phyloP scores from a whole-genome alignment of 2,329 filamentous ascomycete species.

The Colletotrichum cereale region DNA sequence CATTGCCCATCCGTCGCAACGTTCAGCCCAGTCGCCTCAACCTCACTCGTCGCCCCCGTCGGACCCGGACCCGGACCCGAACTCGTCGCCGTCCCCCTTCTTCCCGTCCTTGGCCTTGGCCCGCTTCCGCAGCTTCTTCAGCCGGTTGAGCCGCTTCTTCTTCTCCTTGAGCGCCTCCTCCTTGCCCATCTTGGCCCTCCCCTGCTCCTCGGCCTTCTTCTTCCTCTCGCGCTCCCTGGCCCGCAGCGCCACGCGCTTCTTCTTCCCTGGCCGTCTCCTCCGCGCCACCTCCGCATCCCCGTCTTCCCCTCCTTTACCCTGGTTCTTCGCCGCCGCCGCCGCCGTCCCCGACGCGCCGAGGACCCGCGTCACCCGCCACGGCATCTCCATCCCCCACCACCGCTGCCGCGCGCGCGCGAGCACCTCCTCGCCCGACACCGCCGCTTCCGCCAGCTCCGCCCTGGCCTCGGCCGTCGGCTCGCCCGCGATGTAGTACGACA shows the following conservation, averaged over 20 bases:
- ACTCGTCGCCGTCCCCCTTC: conserved; percentile 41
- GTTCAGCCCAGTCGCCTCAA: not conserved
- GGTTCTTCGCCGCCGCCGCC: not conserved
- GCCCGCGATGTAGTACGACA: conserved; percentile 62
- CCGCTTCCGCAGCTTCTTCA: conserved; percentile 70
- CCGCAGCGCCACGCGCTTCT: conserved; percentile 65
- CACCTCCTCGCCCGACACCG: conserved; percentile 67
- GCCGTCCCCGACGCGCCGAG: conserved; percentile 31
- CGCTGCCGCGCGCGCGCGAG: conserved; percentile 56
- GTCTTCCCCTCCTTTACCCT: conserved; percentile 34
- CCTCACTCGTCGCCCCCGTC: conserved; percentile 24
- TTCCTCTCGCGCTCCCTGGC: conserved; percentile 57
- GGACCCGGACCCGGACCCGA: conserved; percentile 21
- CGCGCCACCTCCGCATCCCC: conserved; percentile 46
- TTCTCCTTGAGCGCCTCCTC: conserved; percentile 70
- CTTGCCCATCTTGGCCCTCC: conserved; percentile 59
- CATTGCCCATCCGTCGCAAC: too few species aligned
- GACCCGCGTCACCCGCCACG: conserved; percentile 68
- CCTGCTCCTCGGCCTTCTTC: conserved; percentile 54
- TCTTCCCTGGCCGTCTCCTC: conserved; percentile 68
- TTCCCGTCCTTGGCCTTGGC: conserved; percentile 70
- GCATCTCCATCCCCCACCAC: conserved; percentile 70
- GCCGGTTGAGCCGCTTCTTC: conserved; percentile 71
- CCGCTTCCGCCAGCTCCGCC: conserved; percentile 57
- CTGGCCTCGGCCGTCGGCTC: conserved; percentile 53